Evolutionary conservation across 768 basidiomycete species (phyloP), one percentile per base, ranked within the genome.

Genomic region (Agaricus subrufescens): DNA sequence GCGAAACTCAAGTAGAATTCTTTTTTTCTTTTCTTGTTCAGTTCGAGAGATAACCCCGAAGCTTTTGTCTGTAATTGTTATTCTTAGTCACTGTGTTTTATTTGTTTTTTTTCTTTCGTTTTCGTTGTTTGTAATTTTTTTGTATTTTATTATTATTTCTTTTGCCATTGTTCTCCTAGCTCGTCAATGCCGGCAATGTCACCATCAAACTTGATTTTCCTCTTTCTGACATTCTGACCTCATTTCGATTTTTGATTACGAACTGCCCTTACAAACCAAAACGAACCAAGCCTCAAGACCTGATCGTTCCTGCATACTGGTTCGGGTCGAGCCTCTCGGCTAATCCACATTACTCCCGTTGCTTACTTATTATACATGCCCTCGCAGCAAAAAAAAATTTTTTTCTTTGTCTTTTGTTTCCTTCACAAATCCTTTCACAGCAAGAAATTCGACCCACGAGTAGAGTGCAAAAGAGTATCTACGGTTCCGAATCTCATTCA

Each of bases 1-100:
- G 73, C 73, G 3, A 64, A 65, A 58, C 63, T 66, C 25, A 46
- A 34, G 29, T 53, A 37, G 26, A 39, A 25, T 8, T 14, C 8
- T 38, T 14, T 7, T 19, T 19, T 19, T 19, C 19, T 19, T 19
- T 19, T 3, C 1, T 11, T 34, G 7, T 34, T 34, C 34, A 34
- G 34, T 8, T 19, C 31, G 9, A 31, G 4, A 9, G 42, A 12
- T 44, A 25, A 8, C 34, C 39, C 39, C 11, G 11, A 31, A 34
- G 34, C 34, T 3, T 4, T 34, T 34, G 19, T 34, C 7, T 34
- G 34, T 34, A 34, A 23, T 8, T 50, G 34, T 26, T 50, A 31
- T 12, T 39, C 12, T 26, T 50, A 19, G 42, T 7, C 25, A 8
- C 25, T 44, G 12, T 44, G 54, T 50, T 43, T 57, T 38, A 1